Percentiles rank a stretch among this genome's conserved stretches.
phyloP scores from a whole-genome alignment of 768 basidiomycete species.

The Serendipita vermifera region DNA sequence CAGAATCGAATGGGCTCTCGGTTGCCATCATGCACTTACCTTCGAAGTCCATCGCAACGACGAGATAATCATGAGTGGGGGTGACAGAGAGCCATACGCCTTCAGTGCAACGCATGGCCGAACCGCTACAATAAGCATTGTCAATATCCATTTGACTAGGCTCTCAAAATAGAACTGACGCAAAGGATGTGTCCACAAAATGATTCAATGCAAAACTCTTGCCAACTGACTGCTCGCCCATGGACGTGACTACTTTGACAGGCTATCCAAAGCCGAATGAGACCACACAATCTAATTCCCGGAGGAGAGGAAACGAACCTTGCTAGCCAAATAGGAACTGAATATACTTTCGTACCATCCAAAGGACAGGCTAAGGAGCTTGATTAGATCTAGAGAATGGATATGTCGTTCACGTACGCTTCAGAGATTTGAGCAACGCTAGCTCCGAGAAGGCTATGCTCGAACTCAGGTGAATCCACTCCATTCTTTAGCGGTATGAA shows the following conservation, averaged over 20 bases:
- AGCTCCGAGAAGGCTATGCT: slow-evolving; percentile 43
- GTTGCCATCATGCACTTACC: slow-evolving; percentile 28
- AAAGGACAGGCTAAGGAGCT: slow-evolving; percentile 28
- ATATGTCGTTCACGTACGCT: slow-evolving; percentile 12
- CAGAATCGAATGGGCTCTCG: not conserved
- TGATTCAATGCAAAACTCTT: slow-evolving; percentile 50
- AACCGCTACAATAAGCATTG: slow-evolving; percentile 9
- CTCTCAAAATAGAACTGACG: slow-evolving; percentile 28
- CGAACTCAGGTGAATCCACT: slow-evolving; percentile 36
- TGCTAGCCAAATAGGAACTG: slow-evolving; percentile 46
- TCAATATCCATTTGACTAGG: not conserved
- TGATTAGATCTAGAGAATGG: not conserved
- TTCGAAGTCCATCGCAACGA: slow-evolving; percentile 54
- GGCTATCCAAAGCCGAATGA: slow-evolving; percentile 27
- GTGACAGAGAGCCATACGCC: slow-evolving; percentile 50
- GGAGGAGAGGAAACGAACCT: slow-evolving; percentile 25
- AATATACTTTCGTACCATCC: slow-evolving; percentile 57
- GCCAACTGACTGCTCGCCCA: slow-evolving; percentile 57
- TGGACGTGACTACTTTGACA: slow-evolving; percentile 51
- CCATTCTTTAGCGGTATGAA: slow-evolving; percentile 51
- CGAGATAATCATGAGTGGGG: slow-evolving; percentile 38
- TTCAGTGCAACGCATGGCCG: slow-evolving; percentile 16
- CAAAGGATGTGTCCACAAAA: slow-evolving; percentile 50
- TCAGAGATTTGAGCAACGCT: slow-evolving; percentile 47
- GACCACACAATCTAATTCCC: not conserved